A percentile compares a stretch with the other conserved stretches of the same genome.
phyloP scores from a whole-genome alignment of 2,329 filamentous ascomycete genomes.

The Trichothecium roseum region DNA sequence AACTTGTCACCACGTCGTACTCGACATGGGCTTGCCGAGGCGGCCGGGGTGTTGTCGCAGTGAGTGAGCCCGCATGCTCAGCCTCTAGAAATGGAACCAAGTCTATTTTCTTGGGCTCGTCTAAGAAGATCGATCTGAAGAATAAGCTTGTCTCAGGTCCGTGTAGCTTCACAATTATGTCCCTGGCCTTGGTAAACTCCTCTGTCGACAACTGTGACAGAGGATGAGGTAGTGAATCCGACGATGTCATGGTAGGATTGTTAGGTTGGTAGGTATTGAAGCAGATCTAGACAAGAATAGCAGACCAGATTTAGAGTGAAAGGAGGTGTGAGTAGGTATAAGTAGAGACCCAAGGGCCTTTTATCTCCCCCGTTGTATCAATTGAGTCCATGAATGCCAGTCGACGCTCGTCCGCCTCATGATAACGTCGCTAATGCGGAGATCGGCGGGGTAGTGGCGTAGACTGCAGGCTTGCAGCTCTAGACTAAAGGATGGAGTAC shows the following conservation, averaged over 20 bases:
- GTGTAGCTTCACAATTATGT: conserved; percentile 27
- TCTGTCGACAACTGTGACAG: conserved; percentile 36
- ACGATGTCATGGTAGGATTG: conserved; percentile 3
- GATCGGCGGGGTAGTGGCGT: no score
- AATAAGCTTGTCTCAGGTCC: conserved; percentile 14
- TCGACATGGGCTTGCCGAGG: conserved; percentile 35
- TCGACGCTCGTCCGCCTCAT: no score
- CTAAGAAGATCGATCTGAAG: conserved; percentile 51
- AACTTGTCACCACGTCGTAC: conserved; percentile 27
- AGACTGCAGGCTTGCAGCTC: no score
- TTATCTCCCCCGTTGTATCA: no score
- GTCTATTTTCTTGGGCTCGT: conserved; percentile 50
- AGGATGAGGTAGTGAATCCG: conserved; percentile 29
- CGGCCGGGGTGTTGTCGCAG: conserved; percentile 29
- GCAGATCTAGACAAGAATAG: no score
- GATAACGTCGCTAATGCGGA: no score
- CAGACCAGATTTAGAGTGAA: no score
- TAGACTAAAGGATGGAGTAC: no score
- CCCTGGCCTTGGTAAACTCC: conserved; percentile 38
- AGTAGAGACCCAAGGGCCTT: no score
- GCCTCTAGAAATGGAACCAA: conserved; percentile 50
- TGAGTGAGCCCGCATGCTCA: conserved; percentile 42
- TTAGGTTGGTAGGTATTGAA: no score
- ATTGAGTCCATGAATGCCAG: no score
- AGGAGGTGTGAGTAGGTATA: no score